Evolutionary conservation across 176 grass and related monocot genomes (phyloP).

Genomic region (Cenchrus purpureus): DNA sequence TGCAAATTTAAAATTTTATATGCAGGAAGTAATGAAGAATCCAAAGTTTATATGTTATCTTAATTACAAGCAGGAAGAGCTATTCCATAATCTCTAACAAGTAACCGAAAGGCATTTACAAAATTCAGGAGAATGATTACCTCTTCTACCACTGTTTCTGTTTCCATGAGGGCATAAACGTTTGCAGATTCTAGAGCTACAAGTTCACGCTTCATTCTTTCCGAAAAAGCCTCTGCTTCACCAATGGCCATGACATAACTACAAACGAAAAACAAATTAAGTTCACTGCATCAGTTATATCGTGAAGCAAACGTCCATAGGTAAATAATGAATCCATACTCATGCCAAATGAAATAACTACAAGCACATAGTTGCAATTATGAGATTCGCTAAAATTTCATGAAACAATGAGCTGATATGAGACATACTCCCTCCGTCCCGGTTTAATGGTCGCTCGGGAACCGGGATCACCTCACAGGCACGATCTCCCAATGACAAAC

Average conservation of each 20-base stretch:
- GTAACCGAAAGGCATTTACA: background rate
- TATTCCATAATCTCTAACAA: background rate
- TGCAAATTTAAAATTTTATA: background rate
- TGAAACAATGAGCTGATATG: background rate
- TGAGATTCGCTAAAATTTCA: background rate
- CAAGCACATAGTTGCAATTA: background rate
- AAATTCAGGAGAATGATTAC: slow-evolving; percentile 43
- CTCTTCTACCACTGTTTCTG: slow-evolving; percentile 86
- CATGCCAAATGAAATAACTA: background rate
- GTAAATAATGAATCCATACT: background rate
- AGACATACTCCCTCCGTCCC: background rate
- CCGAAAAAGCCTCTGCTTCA: slow-evolving; percentile 96
- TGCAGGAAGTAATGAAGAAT: background rate
- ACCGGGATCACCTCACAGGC: too few relatives aligned
- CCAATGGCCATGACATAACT: slow-evolving; percentile 95
- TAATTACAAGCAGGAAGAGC: background rate
- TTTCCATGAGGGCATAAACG: slow-evolving; percentile 89
- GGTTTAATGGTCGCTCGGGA: too few relatives aligned
- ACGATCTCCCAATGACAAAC: too few relatives aligned
- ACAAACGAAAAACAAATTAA: background rate
- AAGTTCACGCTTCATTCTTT: slow-evolving; percentile 94
- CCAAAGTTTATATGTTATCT: background rate
- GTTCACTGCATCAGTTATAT: background rate
- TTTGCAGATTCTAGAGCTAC: slow-evolving; percentile 94
- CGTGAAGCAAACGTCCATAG: background rate